Conservation (phyloP, 306 rosid species). For the Corylus americana region DNA sequence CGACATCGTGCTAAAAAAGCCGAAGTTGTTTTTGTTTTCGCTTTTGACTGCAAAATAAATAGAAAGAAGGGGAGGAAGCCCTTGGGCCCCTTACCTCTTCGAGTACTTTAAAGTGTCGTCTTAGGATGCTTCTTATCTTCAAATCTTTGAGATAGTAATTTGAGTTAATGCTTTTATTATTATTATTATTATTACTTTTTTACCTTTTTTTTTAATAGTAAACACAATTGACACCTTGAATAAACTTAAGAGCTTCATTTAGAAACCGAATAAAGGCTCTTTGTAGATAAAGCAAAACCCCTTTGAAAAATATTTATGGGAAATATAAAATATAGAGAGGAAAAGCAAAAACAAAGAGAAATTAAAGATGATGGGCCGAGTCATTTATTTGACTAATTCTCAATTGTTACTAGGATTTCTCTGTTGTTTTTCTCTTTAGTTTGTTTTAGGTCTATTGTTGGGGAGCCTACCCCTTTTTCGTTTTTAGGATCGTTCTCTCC, state of each 20-base stretch:
- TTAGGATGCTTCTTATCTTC: not conserved
- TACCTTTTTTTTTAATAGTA: not conserved
- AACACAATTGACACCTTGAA: not conserved
- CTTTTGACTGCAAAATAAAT: not conserved
- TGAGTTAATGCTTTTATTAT: not conserved
- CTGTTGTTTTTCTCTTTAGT: too few relatives aligned
- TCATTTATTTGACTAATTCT: too few relatives aligned
- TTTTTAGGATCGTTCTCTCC: too few relatives aligned
- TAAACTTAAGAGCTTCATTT: too few relatives aligned
- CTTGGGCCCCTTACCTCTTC: not conserved
- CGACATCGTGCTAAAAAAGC: not conserved
- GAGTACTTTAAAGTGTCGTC: not conserved
- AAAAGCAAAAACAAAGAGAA: too few relatives aligned
- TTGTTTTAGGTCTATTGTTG: too few relatives aligned
- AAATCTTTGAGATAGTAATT: not conserved
- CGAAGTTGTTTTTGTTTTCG: not conserved
- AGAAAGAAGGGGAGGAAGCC: not conserved
- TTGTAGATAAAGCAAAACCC: not conserved
- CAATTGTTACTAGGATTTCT: too few relatives aligned
- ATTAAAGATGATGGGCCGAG: too few relatives aligned
- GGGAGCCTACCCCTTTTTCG: too few relatives aligned
- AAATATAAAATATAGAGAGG: too few relatives aligned
- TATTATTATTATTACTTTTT: not conserved
- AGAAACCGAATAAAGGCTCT: not conserved
- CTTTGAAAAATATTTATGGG: too few relatives aligned